Base-by-base conservation (phyloP, 2,329 filamentous ascomycete genomes). In the Alternaria sp. region DNA sequence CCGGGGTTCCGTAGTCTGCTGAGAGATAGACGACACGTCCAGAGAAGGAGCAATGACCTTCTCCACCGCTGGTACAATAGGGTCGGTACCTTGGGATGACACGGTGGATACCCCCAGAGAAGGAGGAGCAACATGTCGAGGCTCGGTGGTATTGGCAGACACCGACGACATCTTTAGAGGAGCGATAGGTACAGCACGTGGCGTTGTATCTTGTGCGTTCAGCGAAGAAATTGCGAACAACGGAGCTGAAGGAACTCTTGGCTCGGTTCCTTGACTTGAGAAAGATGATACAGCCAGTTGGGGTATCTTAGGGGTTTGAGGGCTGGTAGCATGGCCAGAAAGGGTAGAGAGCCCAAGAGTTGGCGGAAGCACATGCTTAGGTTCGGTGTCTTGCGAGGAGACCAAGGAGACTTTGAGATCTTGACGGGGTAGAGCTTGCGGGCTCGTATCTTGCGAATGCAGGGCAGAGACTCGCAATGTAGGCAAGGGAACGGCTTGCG, bases 21-120 rank as follows among this genome's bases (percentile, higher is more conserved):
- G 72, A 28, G 65, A 56, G 54, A 77, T 72, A 3, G 67, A 63
- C 14, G 75, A 78, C 7, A 72, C 43, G 38, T 66, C 58, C 18
- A 76, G 59, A 54, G 77, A 71, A 34, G 71, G 69, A 9, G 64
- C 41, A 16, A 74, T 52, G 9, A 48, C 67, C 70, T 74, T 74
- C 49, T 78, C 73, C 6, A 69, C 61, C 12, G 70, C 59, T 14
- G 79, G 68, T n/a, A 62, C 64, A 14, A 69, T 44, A 43, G 71
- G 79, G 50, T 79, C 61, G 25, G 70, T 73, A 32, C 56, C 57
- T 30, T 71, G 63, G 8, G 65, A 64, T 10, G 62, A 66, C 22
- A 71, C 56, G n/a, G 52, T 43, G 4, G 72, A 71, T 28, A 74
- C 36, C n/a, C 63, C 52, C 25, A 76, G 54, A 20, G 63, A 54